phyloP scores from a whole-genome alignment of 441 rosid species.

The Daphne laureola region DNA sequence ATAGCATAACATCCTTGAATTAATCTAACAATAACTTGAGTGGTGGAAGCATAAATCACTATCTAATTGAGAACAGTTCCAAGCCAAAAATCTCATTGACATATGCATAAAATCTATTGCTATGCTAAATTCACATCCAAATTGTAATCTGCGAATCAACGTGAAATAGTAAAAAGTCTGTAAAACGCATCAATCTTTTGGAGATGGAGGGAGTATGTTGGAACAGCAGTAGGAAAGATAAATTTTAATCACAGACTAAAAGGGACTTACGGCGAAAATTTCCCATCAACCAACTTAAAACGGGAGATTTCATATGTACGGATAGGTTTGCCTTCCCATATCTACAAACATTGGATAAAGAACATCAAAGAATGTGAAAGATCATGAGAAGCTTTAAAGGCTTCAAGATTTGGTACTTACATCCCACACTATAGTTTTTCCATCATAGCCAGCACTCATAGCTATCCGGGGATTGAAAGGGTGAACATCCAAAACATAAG shows the following conservation, averaged over 20 bases:
- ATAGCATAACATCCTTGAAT: no score
- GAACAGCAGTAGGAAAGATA: no score
- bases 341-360: conserved; percentile 40
- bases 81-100: no score
- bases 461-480: conserved; percentile 99
- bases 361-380: conserved; percentile 18
- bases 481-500: conserved; percentile 98
- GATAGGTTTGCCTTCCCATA: conserved; percentile 98
- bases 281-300: conserved; percentile 95
- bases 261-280: conserved; percentile 94
- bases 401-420: conserved; percentile 51
- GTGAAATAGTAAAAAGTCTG: no score
- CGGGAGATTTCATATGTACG: conserved; percentile 80
- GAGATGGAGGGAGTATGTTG: no score
- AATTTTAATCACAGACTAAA: background rate
- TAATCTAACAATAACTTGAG: no score
- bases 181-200: no score
- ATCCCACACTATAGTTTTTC: conserved; percentile 97
- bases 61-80: no score
- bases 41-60: no score
- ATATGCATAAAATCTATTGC: no score
- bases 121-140: no score
- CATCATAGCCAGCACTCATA: conserved; percentile 99
- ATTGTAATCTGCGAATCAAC: no score
- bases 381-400: conserved; percentile 9